Evolutionary conservation across 2,329 filamentous ascomycete genomes (phyloP), one percentile per base, ranked within the genome.

Genomic region (Cryphonectria naterciae): DNA sequence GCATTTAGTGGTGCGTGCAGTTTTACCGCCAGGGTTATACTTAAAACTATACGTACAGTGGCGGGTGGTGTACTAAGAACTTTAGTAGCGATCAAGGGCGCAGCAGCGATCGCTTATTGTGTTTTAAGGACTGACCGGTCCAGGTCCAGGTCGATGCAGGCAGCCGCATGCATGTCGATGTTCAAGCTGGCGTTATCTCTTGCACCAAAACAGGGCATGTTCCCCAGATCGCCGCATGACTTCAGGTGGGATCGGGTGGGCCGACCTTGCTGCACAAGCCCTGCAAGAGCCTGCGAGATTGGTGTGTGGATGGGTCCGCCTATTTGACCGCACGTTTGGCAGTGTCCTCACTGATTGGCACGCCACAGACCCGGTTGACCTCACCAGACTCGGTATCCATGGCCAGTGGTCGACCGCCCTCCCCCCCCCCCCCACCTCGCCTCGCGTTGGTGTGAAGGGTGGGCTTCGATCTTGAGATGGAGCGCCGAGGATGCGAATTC

Each of bases 171-270:
- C 54, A 28, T 67, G 61, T 32, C 63, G 43, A 65, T 68, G 63
- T 41, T 68, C 4, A 52, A 63, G 22, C 49, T 28, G 52, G 46
- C 60, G 65, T 68, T 70, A 70, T 68, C 69, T 68, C 43, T 70
- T 70, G 49, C 58, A 11, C 63, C 63, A 52, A 49, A 65, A 64
- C 58, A 68, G 52, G 54, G 67, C 63, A 35, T 67, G 62, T 70
- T 65, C 69, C 69, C 69, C 65, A 68, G 69, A 70, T 70, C 60
- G 68, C 54, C 69, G 60, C 69, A 70, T 70, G 69, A 70, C 69
- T 61, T 46, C 39, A 28, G 69, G 69, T 67, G 65, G 56, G 56
- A 65, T 68, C 61, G 58, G 22, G 67, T 68, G 67, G 67, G 46
- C 46, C 67, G 32, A 28, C 60, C 22, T 54, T 28, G 67, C 67